Evolutionary conservation across 176 grass and related monocot species (phyloP).

Genomic region (Chloris gayana): DNA sequence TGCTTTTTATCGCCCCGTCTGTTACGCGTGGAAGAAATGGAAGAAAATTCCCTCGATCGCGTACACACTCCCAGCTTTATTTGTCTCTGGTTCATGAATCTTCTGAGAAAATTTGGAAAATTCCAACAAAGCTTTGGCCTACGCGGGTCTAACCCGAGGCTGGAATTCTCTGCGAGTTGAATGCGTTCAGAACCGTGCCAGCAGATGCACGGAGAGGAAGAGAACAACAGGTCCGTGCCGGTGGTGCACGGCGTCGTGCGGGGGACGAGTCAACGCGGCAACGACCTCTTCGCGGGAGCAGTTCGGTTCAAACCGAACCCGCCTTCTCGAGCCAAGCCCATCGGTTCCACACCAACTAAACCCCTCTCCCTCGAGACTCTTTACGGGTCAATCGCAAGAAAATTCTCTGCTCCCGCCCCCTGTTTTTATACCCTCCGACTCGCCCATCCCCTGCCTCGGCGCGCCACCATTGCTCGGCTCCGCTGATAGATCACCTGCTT

Average conservation of each 20-base stretch:
- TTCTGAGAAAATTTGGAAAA: neutral
- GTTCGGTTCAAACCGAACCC: slow-evolving; percentile 54
- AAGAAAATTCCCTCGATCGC: neutral
- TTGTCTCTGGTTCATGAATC: neutral
- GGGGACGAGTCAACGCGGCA: slow-evolving; percentile 49
- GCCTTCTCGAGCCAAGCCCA: slow-evolving; percentile 15
- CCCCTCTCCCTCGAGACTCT: neutral
- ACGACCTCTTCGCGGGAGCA: slow-evolving; percentile 38
- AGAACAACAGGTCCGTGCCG: neutral
- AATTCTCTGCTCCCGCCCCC: slow-evolving; percentile 29
- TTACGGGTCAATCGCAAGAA: neutral
- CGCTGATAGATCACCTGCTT: neutral
- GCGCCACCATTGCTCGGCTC: slow-evolving; percentile 28
- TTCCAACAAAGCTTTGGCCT: neutral
- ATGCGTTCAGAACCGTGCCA: slow-evolving; percentile 22
- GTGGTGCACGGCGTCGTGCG: neutral
- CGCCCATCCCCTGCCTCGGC: neutral
- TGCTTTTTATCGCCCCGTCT: neutral
- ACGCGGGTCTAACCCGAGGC: neutral
- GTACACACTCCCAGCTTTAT: neutral
- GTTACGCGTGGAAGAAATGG: slow-evolving; percentile 20
- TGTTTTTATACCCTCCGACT: slow-evolving; percentile 40
- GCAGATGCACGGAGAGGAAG: neutral
- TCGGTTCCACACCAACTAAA: slow-evolving; percentile 49
- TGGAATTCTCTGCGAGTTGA: slow-evolving; percentile 4